Evolutionary conservation across 129 eudicot species (phyloP).

Genomic region (Centella asiatica): DNA sequence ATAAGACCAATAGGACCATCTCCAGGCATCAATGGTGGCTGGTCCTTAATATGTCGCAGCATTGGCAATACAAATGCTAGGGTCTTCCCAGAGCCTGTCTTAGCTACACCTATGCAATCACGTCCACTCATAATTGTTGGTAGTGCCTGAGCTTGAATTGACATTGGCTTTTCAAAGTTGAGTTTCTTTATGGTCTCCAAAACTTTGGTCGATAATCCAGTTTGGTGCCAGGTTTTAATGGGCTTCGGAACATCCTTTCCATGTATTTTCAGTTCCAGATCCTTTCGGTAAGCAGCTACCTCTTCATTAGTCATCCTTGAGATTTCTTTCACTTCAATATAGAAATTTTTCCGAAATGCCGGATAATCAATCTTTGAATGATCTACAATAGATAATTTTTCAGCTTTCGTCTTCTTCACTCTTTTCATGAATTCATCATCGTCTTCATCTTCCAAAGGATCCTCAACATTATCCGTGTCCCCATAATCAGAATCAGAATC

Average conservation of each 20-base stretch:
- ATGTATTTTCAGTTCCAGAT: constrained; percentile 22
- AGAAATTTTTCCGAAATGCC: constrained; percentile 22
- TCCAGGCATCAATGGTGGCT: constrained; percentile 21
- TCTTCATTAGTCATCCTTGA: constrained; percentile 16
- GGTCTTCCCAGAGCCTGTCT: constrained; percentile 36
- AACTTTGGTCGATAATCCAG: constrained; percentile 4
- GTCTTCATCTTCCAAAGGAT: constrained; percentile 22
- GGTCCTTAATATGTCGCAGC: constrained; percentile 30
- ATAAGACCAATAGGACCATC: constrained; percentile 35
- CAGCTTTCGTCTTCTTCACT: constrained; percentile 29
- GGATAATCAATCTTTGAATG: constrained; percentile 28
- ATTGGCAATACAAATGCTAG: constrained; percentile 34
- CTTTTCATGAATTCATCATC: constrained; percentile 30
- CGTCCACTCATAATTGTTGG: constrained; percentile 37
- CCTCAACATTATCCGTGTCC: constrained; percentile 43
- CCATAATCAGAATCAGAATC: constrained; percentile 59
- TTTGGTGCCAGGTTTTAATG: constrained; percentile 12
- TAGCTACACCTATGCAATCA: constrained; percentile 37
- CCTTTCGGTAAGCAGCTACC: constrained; percentile 16
- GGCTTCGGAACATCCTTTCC: constrained; percentile 13
- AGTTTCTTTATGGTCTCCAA: constrained; percentile 7
- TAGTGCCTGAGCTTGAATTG: constrained; percentile 35
- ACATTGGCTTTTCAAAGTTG: constrained; percentile 14
- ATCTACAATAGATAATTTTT: constrained; percentile 23
- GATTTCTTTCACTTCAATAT: constrained; percentile 29